phyloP scores from a whole-genome alignment of 768 basidiomycete species.

The Tulasnella sp. region DNA sequence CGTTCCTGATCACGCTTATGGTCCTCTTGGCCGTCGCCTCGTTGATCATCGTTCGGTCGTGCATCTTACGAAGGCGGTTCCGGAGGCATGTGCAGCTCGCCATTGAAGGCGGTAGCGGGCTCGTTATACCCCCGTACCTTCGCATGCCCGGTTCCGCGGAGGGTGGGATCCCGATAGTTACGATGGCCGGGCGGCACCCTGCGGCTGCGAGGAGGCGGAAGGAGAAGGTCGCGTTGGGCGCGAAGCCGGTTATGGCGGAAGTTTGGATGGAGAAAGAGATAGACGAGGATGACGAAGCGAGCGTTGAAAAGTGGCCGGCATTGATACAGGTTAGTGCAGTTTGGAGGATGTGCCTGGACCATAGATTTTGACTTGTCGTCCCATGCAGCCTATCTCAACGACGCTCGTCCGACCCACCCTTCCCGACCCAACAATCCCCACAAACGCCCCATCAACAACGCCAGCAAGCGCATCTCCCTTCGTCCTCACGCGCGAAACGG shows the following conservation, averaged over 20 bases:
- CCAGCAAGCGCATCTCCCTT: background rate
- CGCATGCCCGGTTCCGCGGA: background rate
- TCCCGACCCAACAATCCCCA: background rate
- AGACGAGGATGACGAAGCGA: background rate
- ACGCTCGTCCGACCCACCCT: slow-evolving; percentile 12
- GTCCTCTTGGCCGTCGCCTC: slow-evolving; percentile 38
- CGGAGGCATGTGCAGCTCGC: slow-evolving; percentile 35
- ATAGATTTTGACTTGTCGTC: background rate
- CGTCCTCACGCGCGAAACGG: slow-evolving; percentile 25
- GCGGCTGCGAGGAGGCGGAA: background rate
- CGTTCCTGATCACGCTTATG: slow-evolving; percentile 39
- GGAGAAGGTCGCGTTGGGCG: slow-evolving; percentile 4
- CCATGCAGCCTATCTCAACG: slow-evolving; percentile 4
- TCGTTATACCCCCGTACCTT: slow-evolving; percentile 28
- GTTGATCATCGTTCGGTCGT: slow-evolving; percentile 38
- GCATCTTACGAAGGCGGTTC: slow-evolving; percentile 39
- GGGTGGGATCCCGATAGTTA: slow-evolving; percentile 4
- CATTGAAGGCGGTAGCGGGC: slow-evolving; percentile 31
- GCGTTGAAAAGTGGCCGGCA: background rate
- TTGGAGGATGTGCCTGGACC: background rate
- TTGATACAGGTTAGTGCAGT: background rate
- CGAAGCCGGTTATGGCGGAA: slow-evolving; percentile 23
- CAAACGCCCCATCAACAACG: background rate
- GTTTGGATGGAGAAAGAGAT: slow-evolving; percentile 24
- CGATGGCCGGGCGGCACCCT: background rate